Evolutionary conservation across 108 stramenopile species (phyloP).

Genomic region (Pseudonitzschia multistriata): DNA sequence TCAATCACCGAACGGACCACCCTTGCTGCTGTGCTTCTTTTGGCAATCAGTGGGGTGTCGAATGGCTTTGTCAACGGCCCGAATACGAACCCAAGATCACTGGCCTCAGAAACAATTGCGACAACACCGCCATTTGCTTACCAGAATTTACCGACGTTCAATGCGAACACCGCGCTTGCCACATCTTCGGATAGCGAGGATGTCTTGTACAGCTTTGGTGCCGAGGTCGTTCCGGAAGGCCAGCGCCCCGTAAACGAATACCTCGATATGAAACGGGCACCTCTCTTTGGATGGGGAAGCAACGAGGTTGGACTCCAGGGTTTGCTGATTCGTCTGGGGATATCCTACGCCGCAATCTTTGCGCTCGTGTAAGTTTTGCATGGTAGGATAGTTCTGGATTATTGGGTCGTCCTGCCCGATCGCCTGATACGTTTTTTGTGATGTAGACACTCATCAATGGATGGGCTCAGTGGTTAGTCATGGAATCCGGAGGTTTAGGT

Average conservation of each 20-base stretch:
- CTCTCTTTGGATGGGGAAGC: conserved; percentile 76
- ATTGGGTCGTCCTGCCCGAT: too few relatives aligned
- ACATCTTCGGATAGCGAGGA: background rate
- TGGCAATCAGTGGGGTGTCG: background rate
- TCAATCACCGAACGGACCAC: background rate
- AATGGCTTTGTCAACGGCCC: background rate
- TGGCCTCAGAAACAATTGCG: background rate
- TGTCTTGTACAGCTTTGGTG: conserved; percentile 62
- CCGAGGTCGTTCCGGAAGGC: conserved; percentile 74
- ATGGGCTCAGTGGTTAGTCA: too few relatives aligned
- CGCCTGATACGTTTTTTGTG: too few relatives aligned
- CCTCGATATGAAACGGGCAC: conserved; percentile 61
- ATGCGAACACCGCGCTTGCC: background rate
- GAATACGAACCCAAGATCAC: background rate
- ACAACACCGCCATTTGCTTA: background rate
- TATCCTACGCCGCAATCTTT: conserved; percentile 44
- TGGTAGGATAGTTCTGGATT: background rate
- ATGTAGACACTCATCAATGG: too few relatives aligned
- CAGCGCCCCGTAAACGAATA: conserved; percentile 86
- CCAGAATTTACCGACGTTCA: too few relatives aligned
- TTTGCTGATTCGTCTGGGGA: conserved; percentile 40
- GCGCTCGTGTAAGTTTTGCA: conserved; percentile 32
- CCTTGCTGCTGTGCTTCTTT: background rate
- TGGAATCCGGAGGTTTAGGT: too few relatives aligned
- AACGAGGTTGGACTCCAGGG: conserved; percentile 52